A percentile compares a stretch with the other conserved stretches of the same genome.
phyloP scores from a whole-genome alignment of 2,329 filamentous ascomycete species.

The Penicillium capsulatum region DNA sequence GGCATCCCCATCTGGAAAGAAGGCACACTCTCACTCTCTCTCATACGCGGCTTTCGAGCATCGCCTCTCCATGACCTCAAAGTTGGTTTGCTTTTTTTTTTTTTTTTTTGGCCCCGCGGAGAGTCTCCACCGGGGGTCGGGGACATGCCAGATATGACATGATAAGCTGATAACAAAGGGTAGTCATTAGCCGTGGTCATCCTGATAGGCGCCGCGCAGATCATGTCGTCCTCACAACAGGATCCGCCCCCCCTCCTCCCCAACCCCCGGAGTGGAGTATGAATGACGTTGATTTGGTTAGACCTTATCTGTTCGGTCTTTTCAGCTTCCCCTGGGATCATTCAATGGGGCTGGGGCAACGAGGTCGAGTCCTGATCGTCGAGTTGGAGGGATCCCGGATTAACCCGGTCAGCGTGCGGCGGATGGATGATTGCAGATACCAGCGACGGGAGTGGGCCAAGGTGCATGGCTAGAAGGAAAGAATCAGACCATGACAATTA shows the following conservation, averaged over 20 bases:
- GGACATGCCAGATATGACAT: constrained; percentile 18
- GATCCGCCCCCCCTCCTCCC: too few species aligned
- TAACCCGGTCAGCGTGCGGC: background rate
- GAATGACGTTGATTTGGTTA: too few species aligned
- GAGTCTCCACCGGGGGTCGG: constrained; percentile 11
- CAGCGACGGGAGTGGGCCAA: constrained; percentile 1
- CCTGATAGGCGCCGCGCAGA: constrained; percentile 10
- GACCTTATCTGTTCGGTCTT: too few species aligned
- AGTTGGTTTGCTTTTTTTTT: background rate
- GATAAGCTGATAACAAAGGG: constrained; percentile 24
- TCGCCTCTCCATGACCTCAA: too few species aligned
- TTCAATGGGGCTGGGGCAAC: background rate
- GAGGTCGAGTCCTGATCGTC: background rate
- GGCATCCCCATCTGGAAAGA: too few species aligned
- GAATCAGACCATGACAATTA: background rate
- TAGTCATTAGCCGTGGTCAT: constrained; percentile 32
- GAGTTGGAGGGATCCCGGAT: background rate
- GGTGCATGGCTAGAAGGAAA: background rate
- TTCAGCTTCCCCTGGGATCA: too few species aligned
- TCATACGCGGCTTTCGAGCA: too few species aligned
- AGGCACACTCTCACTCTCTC: too few species aligned
- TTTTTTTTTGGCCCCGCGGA: constrained; percentile 9
- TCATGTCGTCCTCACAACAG: too few species aligned
- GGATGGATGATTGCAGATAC: background rate
- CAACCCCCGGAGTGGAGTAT: too few species aligned